Evolutionary conservation across 2,329 filamentous ascomycete genomes (phyloP), one percentile per base, ranked within the genome.

Genomic region (Microcera coccophila): DNA sequence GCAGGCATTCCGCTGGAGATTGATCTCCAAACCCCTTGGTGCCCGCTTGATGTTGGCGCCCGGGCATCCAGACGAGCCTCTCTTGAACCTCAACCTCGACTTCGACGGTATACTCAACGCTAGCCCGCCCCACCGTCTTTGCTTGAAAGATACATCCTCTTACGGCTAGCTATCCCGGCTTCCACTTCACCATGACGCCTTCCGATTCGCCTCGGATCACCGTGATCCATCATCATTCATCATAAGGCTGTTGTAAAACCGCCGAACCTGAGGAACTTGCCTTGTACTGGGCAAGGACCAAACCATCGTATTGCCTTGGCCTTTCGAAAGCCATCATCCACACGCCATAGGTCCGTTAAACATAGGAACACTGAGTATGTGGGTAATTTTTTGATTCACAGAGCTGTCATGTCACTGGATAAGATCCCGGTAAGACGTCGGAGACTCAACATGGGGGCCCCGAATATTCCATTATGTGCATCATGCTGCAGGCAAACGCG

Each of bases 401-500:
- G 17, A 20, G 33, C 9, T 17, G 20, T 10, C 11, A 18, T 20
- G 18, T 35, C 33, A 35, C 17, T 19, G 4, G 18, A 19, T 8
- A 20, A 32, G 33, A 24, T 44, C 15, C 7, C 19, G 54, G 55
- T 58, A 54, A 52, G 38, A 32, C 20, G 8, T 9, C 29, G 31
- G 16, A 31, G n/a, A 33, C 36, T 37, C 21, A 22, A 20, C 37
- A 29, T 21, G 24, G 33, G 38, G 37, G 44, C 48, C 47, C 49
- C 37, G 44, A 47, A 47, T 47, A 43, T 51, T 54, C 41, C 54
- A 55, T 54, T 51, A 47, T 44, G 41, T 49, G 47, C 48, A 58
- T 42, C 38, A 42, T 38, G 45, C 51, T 52, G 39, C 37, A 42
- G 41, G 47, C 54, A 47, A 41, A 26, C 33, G 40, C 40, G 38